Percentiles rank a stretch among this genome's conserved stretches.
Conservation (phyloP, 768 basidiomycete genomes). For the Suillus placidus region DNA sequence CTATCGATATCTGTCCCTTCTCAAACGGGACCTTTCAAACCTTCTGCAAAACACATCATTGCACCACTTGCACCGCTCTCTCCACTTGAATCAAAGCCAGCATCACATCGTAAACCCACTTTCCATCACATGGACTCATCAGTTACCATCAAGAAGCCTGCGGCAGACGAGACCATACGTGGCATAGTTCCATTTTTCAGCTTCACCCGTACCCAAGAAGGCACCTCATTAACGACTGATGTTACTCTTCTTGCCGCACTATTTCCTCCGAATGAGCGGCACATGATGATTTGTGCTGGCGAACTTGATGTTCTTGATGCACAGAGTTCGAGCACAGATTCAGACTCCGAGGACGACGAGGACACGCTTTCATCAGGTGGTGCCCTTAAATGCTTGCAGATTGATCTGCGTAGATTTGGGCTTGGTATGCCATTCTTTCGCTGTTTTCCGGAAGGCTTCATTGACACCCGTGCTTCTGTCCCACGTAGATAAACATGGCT, state of each 20-base stretch:
- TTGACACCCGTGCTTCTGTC: constrained; percentile 9
- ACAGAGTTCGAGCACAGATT: constrained; percentile 32
- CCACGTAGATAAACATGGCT: constrained; percentile 68
- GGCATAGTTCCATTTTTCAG: constrained; percentile 71
- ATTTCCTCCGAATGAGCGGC: constrained; percentile 70
- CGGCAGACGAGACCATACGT: constrained; percentile 9
- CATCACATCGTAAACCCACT: constrained; percentile 14
- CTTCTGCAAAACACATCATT: constrained; percentile 41
- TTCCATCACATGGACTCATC: constrained; percentile 11
- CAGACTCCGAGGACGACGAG: constrained; percentile 42
- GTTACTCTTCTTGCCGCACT: constrained; percentile 65
- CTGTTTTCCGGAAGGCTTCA: constrained; percentile 3
- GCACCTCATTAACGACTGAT: constrained; percentile 76
- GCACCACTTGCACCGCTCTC: constrained; percentile 37
- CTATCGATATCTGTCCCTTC: constrained; percentile 35
- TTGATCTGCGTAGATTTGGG: constrained; percentile 73
- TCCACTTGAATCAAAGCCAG: constrained; percentile 23
- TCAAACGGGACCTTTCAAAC: constrained; percentile 36
- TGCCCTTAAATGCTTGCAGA: constrained; percentile 68
- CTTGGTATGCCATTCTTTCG: constrained; percentile 48
- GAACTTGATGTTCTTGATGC: constrained; percentile 64
- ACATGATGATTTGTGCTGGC: constrained; percentile 74
- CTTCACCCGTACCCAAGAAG: constrained; percentile 76
- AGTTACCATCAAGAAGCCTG: constrained; percentile 19
- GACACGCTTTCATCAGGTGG: constrained; percentile 38